phyloP scores from a whole-genome alignment of 768 basidiomycete species.

The Pluteus cervinus region DNA sequence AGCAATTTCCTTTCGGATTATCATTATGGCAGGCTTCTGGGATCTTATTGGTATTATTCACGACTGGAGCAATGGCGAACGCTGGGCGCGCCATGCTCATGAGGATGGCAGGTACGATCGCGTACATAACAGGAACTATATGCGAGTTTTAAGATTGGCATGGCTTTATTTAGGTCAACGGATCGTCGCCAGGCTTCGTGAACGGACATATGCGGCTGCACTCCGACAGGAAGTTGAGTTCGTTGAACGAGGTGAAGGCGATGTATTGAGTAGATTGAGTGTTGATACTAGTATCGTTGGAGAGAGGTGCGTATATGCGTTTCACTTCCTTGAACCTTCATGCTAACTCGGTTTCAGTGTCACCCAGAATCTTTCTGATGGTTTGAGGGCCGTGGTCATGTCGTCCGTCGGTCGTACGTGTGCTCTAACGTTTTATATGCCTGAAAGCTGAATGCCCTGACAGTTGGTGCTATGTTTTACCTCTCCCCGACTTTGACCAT shows the following conservation, averaged over 20 bases:
- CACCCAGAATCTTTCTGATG: constrained; percentile 77
- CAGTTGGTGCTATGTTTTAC: constrained; percentile 94
- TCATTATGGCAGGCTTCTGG: constrained; percentile 77
- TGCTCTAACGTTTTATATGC: not conserved
- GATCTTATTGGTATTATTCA: constrained; percentile 69
- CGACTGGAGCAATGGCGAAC: constrained; percentile 83
- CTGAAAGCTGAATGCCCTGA: not conserved
- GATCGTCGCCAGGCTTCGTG: constrained; percentile 83
- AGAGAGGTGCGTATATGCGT: constrained; percentile 65
- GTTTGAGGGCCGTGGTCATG: constrained; percentile 81
- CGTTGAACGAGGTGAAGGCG: constrained; percentile 89
- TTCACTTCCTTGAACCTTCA: not conserved
- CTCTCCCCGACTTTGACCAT: constrained; percentile 83
- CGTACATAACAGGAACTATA: not conserved
- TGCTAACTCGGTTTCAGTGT: constrained; percentile 34
- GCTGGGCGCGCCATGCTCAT: constrained; percentile 80
- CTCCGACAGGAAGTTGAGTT: constrained; percentile 89
- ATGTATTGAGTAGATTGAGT: constrained; percentile 86
- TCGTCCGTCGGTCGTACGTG: constrained; percentile 86
- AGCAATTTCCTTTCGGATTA: constrained; percentile 79
- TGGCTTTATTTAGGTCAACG: constrained; percentile 56
- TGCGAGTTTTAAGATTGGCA: not conserved
- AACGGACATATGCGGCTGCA: constrained; percentile 78
- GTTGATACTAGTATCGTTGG: constrained; percentile 93
- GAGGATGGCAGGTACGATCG: constrained; percentile 65